Evolutionary conservation across 331 rosid species (phyloP).

Genomic region (Prunus yedoensis): DNA sequence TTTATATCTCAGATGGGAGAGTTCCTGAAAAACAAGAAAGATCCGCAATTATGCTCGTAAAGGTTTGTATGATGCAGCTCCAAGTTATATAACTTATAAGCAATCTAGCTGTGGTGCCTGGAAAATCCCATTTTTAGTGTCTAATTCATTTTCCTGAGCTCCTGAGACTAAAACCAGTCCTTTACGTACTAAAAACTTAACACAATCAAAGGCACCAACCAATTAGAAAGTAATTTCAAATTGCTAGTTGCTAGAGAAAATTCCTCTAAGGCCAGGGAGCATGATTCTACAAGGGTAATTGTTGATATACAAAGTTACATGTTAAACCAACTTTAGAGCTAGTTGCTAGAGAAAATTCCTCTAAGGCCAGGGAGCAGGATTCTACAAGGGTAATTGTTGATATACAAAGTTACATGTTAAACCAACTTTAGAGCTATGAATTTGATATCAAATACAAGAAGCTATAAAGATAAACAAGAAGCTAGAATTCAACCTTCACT

Average conservation of each 20-base stretch:
- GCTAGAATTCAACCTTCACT: slow-evolving; percentile 42
- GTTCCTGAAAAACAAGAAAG: slow-evolving; percentile 50
- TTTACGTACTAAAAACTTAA: neutral
- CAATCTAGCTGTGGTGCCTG: neutral
- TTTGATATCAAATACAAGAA: neutral
- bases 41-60: neutral
- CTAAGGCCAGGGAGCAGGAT: neutral
- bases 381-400: neutral
- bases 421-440: neutral
- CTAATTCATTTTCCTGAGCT: neutral
- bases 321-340: neutral
- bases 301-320: neutral
- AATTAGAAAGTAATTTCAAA: neutral
- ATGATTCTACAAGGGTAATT: neutral
- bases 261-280: neutral
- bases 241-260: neutral
- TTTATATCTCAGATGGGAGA: slow-evolving; percentile 69
- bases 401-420: neutral
- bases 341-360: neutral
- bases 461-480: neutral
- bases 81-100: slow-evolving; percentile 5
- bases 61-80: neutral
- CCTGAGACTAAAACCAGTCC: neutral
- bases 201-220: neutral
- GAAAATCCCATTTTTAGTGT: neutral